Base-by-base conservation (phyloP, 2,329 filamentous ascomycete species). In the Aphanocladium album region DNA sequence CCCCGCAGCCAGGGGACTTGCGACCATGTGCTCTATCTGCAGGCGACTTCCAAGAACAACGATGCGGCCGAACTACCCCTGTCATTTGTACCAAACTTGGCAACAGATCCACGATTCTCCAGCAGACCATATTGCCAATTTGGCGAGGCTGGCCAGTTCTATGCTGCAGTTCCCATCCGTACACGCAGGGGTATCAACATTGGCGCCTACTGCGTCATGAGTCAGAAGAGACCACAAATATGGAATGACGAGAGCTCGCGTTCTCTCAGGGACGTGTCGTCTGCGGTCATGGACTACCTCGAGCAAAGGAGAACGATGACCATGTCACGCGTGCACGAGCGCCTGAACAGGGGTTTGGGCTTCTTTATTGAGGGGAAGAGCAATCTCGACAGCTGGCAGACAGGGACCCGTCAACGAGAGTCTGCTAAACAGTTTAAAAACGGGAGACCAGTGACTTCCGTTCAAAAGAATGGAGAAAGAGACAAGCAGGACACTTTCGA, bases 131-230 rank as follows among this genome's bases (percentile, higher is more conserved):
- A 65, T 16, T 63, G 68, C 11, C 56, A 60, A 5, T 54, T 53
- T 2, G 61, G 64, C 19, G 64, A 68, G 0, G 57, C 63, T 1
- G 62, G 64, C 14, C 67, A 67, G 0, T 75, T 75, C 60, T 75
- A 74, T 47, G 70, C 71, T 0, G 72, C 68, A 5, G 71, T 74
- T 0, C 73, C 73, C 5, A 74, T 75, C n/a, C 68, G 70, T 0
- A 70, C 68, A 0, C 67, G 64, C 3, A 61, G 65, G 5, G 72
- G 71, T 17, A 67, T 74, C 62, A 72, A 73, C 59, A 75, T 76
- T 21, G 73, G 73, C 11, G 72, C 73, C 0, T 70, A 70, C 11
- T 71, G 66, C 33, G 64, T 74, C 3, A 56, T 64, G 23, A 63
- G 50, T 30, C 49, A 62, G 1, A 57, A 62, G 21, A 59, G 61